Conservation (phyloP, 2,329 filamentous ascomycete species). For the Cercospora canescens region DNA sequence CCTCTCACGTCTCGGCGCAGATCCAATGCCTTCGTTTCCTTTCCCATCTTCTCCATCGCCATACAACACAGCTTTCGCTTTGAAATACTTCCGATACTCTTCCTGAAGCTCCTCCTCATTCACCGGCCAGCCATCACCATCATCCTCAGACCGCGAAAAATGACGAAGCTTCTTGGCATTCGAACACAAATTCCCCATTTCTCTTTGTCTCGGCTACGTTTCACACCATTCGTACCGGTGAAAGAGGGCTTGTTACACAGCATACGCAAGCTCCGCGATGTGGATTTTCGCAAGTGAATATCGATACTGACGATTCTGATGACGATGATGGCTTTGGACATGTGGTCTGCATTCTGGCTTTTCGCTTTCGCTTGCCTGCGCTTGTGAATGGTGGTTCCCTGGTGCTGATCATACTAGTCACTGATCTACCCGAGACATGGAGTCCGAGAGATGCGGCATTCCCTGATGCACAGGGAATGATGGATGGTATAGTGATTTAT, state of each 20-base stretch:
- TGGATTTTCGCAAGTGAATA: neutral
- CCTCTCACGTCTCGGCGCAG: too few relatives aligned
- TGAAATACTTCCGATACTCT: neutral
- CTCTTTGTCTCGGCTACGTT: neutral
- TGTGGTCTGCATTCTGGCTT: too few relatives aligned
- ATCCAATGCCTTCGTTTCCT: too few relatives aligned
- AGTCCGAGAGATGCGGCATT: neutral
- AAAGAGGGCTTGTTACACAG: neutral
- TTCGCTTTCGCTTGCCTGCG: neutral
- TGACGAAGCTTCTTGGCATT: neutral
- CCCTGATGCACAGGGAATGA: neutral
- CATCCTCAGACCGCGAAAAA: too few relatives aligned
- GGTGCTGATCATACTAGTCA: neutral
- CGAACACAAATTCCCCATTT: conserved; percentile 1
- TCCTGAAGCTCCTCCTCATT: neutral
- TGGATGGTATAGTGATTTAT: too few relatives aligned
- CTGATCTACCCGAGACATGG: neutral
- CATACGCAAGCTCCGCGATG: neutral
- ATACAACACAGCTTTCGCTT: neutral
- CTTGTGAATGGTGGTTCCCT: neutral
- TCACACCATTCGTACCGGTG: too few relatives aligned
- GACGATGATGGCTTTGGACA: too few relatives aligned
- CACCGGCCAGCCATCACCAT: neutral
- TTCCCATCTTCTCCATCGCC: neutral
- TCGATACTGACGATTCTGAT: neutral